These are phyloP conservation scores for Botrytis aclada DNA, from an alignment of 2,329 filamentous ascomycete genomes.

Conservation along the genomic window DNA sequence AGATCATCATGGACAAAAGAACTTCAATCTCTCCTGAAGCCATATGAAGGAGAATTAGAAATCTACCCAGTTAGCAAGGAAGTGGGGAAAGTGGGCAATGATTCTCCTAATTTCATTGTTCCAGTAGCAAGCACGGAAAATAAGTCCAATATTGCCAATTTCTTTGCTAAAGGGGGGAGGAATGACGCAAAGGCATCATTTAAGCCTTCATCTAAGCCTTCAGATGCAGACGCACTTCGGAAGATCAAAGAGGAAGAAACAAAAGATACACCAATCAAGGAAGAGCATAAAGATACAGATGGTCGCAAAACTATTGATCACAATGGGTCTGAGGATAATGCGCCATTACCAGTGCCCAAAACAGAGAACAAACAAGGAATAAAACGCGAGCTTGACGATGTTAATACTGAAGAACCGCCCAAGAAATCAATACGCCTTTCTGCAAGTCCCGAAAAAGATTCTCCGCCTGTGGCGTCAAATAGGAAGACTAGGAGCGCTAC, in stretches of 20 bases:
- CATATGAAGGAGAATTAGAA: conserved; percentile 75
- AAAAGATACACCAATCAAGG: conserved; percentile 26
- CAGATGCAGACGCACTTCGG: conserved; percentile 19
- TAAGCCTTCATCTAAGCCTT: conserved; percentile 8
- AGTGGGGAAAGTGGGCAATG: conserved; percentile 91
- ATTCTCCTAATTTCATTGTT: conserved; percentile 78
- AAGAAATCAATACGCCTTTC: conserved; percentile 31
- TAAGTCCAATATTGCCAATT: conserved; percentile 90
- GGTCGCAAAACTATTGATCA: conserved; percentile 32
- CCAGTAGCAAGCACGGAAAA: conserved; percentile 83
- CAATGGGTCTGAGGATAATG: conserved; percentile 32
- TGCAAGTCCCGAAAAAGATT: conserved; percentile 25
- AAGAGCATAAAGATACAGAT: conserved; percentile 26
- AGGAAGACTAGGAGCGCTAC: conserved; percentile 36
- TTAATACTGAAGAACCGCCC: conserved; percentile 27
- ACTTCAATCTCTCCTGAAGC: conserved; percentile 74
- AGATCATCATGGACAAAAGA: conserved; percentile 72
- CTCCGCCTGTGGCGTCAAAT: conserved; percentile 23
- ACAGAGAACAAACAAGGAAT: conserved; percentile 28
- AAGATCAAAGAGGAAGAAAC: conserved; percentile 24
- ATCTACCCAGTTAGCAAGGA: conserved; percentile 84
- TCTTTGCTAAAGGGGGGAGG: conserved; percentile 62
- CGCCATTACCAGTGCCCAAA: conserved; percentile 31
- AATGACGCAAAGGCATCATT: conserved; percentile 23
- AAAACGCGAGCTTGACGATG: conserved; percentile 35